Percentiles rank a stretch among this genome's conserved stretches.
Conservation (phyloP, 2,329 filamentous ascomycete species). For the Zalaria sp. region DNA sequence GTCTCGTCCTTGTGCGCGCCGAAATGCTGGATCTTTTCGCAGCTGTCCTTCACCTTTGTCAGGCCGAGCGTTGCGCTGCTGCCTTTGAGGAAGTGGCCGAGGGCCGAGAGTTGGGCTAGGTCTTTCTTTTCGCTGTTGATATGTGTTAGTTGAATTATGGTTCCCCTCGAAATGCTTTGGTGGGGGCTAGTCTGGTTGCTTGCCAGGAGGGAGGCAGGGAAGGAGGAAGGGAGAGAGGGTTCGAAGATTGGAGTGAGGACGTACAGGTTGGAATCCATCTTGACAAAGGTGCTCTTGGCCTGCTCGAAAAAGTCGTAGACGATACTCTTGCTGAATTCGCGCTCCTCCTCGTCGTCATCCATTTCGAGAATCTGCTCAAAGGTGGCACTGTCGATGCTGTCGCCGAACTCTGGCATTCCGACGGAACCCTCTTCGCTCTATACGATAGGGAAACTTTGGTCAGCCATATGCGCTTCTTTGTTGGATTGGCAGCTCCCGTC, state of each 20-base stretch:
- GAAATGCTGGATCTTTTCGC: slow-evolving; percentile 92
- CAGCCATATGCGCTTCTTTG: background rate
- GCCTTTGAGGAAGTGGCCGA: slow-evolving; percentile 94
- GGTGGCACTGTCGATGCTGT: slow-evolving; percentile 63
- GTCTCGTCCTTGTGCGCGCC: slow-evolving; percentile 71
- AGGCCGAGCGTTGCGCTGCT: slow-evolving; percentile 90
- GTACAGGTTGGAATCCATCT: slow-evolving; percentile 78
- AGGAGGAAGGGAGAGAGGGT: background rate
- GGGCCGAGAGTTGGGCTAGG: slow-evolving; percentile 59
- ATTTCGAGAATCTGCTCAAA: slow-evolving; percentile 97
- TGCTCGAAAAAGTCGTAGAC: slow-evolving; percentile 90
- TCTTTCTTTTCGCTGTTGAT: slow-evolving; percentile 47
- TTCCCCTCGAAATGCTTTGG: background rate
- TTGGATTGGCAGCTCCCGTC: background rate
- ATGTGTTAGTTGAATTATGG: background rate
- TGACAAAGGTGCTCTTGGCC: slow-evolving; percentile 67
- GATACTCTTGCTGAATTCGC: slow-evolving; percentile 78
- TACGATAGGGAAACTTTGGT: background rate
- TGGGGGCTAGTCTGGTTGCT: slow-evolving; percentile 1
- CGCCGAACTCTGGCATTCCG: slow-evolving; percentile 49
- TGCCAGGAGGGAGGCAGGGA: background rate
- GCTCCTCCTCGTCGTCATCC: slow-evolving; percentile 78
- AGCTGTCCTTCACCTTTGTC: slow-evolving; percentile 78
- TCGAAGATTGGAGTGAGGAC: slow-evolving; percentile 20
- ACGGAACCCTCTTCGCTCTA: slow-evolving; percentile 33